These are phyloP conservation scores for Pseudocercospora crystallina DNA, from an alignment of 2,329 filamentous ascomycete genomes.

Conservation along the genomic window DNA sequence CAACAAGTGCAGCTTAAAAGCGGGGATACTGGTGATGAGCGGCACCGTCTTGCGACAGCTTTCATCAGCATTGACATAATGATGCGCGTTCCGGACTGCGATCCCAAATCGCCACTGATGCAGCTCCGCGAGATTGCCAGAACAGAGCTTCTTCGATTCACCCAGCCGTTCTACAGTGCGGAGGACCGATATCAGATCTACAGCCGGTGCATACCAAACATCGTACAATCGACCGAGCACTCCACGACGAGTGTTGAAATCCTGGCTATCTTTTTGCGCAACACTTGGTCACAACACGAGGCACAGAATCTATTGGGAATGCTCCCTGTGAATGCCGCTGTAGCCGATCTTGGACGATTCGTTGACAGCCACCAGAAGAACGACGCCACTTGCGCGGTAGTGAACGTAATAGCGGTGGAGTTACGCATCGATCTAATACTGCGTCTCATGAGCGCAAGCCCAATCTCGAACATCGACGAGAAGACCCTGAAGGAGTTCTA, in stretches of 20 bases:
- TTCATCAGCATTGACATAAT: constrained; percentile 31
- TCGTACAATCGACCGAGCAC: constrained; percentile 16
- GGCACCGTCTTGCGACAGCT: constrained; percentile 21
- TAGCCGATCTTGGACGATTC: constrained; percentile 42
- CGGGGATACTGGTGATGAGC: neutral
- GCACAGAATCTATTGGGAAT: constrained; percentile 20
- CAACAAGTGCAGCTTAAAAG: constrained; percentile 13
- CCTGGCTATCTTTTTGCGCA: constrained; percentile 22
- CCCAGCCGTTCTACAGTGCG: constrained; percentile 2
- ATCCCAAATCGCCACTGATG: constrained; percentile 5
- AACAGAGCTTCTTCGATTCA: constrained; percentile 24
- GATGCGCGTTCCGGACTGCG: constrained; percentile 17
- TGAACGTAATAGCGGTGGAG: constrained; percentile 4
- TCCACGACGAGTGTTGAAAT: constrained; percentile 29
- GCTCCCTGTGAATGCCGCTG: constrained; percentile 26
- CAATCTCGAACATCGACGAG: constrained; percentile 1
- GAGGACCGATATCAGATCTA: constrained; percentile 27
- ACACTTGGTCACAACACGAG: constrained; percentile 13
- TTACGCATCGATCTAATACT: constrained; percentile 60
- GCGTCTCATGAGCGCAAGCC: constrained; percentile 30
- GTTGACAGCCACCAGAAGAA: constrained; percentile 21
- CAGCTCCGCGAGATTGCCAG: constrained; percentile 21
- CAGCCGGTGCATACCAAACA: constrained; percentile 23
- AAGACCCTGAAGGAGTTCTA: constrained; percentile 16
- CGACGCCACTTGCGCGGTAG: neutral